Conservation (phyloP, 2,329 filamentous ascomycete genomes). For the Pseudogymnoascus sp. region DNA sequence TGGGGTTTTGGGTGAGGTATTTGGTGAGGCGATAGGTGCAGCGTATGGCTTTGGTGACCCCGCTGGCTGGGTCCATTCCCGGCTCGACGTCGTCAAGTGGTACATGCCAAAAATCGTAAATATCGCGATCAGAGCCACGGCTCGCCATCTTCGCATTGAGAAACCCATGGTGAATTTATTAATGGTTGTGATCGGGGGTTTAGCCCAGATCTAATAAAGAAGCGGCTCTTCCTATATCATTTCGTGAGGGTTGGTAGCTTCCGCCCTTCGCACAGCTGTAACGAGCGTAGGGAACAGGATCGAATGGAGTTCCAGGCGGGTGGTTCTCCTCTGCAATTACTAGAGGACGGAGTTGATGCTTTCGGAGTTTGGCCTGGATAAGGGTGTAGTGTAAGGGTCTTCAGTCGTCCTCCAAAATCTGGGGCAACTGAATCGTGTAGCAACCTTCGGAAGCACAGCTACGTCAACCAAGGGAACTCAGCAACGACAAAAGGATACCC, state of each 20-base stretch:
- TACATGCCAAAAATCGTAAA: neutral
- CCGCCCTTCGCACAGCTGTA: neutral
- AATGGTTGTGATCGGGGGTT: neutral
- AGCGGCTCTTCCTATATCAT: neutral
- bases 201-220: neutral
- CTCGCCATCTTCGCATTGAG: constrained; percentile 2
- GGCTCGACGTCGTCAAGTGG: neutral
- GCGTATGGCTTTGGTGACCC: neutral
- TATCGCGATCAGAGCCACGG: constrained; percentile 1
- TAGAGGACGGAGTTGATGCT: neutral
- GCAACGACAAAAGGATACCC: neutral
- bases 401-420: neutral
- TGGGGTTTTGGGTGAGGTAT: neutral
- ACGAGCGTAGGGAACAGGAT: neutral
- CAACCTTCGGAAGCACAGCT: neutral
- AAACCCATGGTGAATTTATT: neutral
- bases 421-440: neutral
- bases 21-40: neutral
- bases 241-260: neutral
- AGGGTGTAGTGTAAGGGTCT: neutral
- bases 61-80: neutral
- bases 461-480: neutral
- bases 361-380: neutral
- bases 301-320: neutral
- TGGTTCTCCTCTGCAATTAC: neutral